Evolutionary conservation across 1,284 basidiomycete species (phyloP).

Genomic region (Rhizoctonia solani): DNA sequence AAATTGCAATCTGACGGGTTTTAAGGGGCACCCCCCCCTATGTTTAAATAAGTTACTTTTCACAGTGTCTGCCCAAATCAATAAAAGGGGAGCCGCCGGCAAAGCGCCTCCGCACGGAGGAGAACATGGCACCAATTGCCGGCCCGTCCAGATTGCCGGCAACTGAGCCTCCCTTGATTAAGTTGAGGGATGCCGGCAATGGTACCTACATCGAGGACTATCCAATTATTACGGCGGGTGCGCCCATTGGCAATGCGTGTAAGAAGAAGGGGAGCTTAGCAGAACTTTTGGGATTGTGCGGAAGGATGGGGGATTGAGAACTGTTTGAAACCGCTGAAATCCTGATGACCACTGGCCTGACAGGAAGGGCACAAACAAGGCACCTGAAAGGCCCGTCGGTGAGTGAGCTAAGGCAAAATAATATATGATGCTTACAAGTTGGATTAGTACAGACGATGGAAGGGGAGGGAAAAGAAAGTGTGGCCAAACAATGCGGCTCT

Average conservation of each 20-base stretch:
- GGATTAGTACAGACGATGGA: no score
- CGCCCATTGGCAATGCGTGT: not conserved
- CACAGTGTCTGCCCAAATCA: not conserved
- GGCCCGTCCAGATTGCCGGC: not conserved
- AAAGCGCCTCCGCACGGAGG: not conserved
- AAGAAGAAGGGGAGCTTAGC: not conserved
- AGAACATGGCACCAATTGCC: not conserved
- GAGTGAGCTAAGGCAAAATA: not conserved
- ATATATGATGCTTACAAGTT: not conserved
- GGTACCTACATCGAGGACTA: constrained; percentile 5
- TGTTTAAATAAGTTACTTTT: no score
- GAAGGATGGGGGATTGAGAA: not conserved
- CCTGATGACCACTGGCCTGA: constrained; percentile 1
- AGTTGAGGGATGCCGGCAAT: not conserved
- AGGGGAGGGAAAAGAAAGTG: constrained; percentile 11
- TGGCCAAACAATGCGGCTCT: constrained; percentile 7
- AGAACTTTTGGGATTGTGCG: not conserved
- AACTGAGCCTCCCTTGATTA: not conserved
- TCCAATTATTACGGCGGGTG: constrained; percentile 2
- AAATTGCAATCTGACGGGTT: no score
- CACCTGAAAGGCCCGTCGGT: constrained; percentile 6
- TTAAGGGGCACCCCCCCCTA: no score
- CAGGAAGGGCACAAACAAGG: not conserved
- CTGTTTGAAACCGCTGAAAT: not conserved
- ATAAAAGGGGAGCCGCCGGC: not conserved